phyloP scores from a whole-genome alignment of 129 eudicot genomes.

The Helianthus annuus region DNA sequence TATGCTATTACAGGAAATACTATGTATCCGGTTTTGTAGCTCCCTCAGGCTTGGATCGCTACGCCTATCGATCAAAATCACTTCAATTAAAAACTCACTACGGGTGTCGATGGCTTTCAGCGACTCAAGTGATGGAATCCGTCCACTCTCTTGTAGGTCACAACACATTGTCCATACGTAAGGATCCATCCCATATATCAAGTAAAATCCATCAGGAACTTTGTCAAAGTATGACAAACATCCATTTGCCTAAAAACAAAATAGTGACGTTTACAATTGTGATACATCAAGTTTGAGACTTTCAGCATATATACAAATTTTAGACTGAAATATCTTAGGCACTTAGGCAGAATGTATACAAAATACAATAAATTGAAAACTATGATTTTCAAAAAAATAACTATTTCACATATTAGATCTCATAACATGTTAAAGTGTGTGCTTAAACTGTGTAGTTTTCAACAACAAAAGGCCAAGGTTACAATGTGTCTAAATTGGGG shows the following conservation, averaged over 20 bases:
- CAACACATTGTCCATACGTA: conserved; percentile 80
- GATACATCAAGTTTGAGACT: background rate
- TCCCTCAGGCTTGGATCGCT: conserved; percentile 75
- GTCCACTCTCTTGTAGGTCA: conserved; percentile 76
- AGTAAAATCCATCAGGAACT: conserved; percentile 88
- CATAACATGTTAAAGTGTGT: too few species aligned
- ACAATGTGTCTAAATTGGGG: too few species aligned
- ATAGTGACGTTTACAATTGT: conserved; percentile 7
- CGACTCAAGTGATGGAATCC: conserved; percentile 77
- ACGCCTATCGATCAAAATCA: conserved; percentile 59
- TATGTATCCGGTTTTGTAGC: conserved; percentile 59
- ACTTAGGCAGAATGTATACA: background rate
- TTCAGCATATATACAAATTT: background rate
- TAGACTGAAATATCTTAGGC: background rate
- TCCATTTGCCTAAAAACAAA: conserved; percentile 67
- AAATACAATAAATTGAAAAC: too few species aligned
- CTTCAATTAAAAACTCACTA: conserved; percentile 60
- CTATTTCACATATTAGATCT: too few species aligned
- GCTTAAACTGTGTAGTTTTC: too few species aligned
- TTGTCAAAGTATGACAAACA: conserved; percentile 78
- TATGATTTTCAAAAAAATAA: too few species aligned
- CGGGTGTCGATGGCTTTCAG: conserved; percentile 62
- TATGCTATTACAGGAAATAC: conserved; percentile 55
- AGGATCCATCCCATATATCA: conserved; percentile 86
- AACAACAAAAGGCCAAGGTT: too few species aligned